Conservation (phyloP, 192 early-diverging fungal species). For the Umbelopsis ramanniana region DNA sequence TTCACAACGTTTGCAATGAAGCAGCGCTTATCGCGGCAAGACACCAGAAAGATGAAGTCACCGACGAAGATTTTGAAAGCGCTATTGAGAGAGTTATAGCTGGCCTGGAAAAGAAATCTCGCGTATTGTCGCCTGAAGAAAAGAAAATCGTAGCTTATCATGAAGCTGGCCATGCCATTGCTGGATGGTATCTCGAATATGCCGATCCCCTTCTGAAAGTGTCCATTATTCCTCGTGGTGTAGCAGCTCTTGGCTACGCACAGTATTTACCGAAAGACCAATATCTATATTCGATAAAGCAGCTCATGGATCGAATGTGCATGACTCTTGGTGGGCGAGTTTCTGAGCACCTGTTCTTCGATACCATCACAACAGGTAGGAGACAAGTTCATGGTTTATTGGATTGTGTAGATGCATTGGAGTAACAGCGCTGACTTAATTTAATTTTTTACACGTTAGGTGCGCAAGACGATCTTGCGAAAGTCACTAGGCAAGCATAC, state of each 20-base stretch:
- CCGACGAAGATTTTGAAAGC: conserved; percentile 91
- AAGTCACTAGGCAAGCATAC: conserved; percentile 97
- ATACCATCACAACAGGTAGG: conserved; percentile 87
- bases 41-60: conserved; percentile 73
- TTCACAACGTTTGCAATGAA: conserved; percentile 99
- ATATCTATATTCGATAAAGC: conserved; percentile 90
- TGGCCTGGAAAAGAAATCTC: conserved; percentile 97
- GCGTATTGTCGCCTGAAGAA: conserved; percentile 93
- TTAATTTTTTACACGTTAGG: conserved; percentile 72
- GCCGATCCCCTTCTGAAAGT: conserved; percentile 98
- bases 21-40: conserved; percentile 97
- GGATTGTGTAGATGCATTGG: no score
- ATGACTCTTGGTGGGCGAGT: conserved; percentile 88
- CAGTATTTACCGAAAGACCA: conserved; percentile 99
- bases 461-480: conserved; percentile 96
- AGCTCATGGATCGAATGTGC: conserved; percentile 91
- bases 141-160: conserved; percentile 99
- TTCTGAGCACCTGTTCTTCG: conserved; percentile 91
- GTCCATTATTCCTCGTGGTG: conserved; percentile 96
- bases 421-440: no score
- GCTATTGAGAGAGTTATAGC: conserved; percentile 99
- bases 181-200: conserved; percentile 96
- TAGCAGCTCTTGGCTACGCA: conserved; percentile 96
- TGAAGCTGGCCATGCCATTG: conserved; percentile 98
- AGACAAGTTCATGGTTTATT: no score